A percentile compares a stretch with the other conserved stretches of the same genome.
Conservation (phyloP, 306 rosid species). For the cucumber (Cucumis sativus) region Cucumber_9930_V3 NC_026657.2:29831001-29831500, state of each 20-base stretch:
- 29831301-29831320: background rate
- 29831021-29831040: background rate
- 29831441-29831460: too few relatives aligned
- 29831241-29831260: background rate
- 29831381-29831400: background rate
- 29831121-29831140: background rate
- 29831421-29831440: background rate
- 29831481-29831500: background rate
- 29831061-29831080: background rate
- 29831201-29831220: background rate
- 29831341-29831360: background rate
- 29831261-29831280: background rate
- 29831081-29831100: background rate
- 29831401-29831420: background rate
- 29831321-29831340: background rate
- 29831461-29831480: background rate
- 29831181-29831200: background rate
- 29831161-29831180: background rate
- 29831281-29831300: background rate
- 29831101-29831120: background rate
- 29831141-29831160: background rate
- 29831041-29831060: background rate
- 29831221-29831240: background rate
- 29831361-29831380: background rate
- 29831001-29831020: background rate